Conservation (phyloP, 2,329 filamentous ascomycete genomes). For the Fusarium algeriense region DNA sequence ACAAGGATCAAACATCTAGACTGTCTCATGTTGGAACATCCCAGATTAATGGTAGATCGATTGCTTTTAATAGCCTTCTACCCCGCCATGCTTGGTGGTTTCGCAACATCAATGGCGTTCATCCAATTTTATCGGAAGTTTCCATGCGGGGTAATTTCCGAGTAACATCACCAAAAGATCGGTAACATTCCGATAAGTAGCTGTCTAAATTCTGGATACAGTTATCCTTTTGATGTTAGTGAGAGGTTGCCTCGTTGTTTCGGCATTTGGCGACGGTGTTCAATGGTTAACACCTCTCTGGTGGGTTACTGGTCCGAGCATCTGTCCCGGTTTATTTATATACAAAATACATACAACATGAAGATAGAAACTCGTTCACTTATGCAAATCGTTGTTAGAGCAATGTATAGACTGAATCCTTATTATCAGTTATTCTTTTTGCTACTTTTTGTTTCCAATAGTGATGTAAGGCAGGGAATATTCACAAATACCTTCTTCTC, state of each 20-base stretch:
- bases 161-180: not conserved
- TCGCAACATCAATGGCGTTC: not conserved
- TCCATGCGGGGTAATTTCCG: conserved; percentile 6
- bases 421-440: not conserved
- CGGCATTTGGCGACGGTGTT: not conserved
- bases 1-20: not conserved
- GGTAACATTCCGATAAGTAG: not conserved
- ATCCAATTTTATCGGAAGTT: not conserved
- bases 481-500: not conserved
- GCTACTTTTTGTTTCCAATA: not conserved
- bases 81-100: not conserved
- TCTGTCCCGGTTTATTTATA: too few species aligned
- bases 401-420: too few species aligned
- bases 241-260: not conserved
- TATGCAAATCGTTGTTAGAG: too few species aligned
- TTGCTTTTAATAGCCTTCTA: not conserved
- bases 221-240: not conserved
- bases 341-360: too few species aligned
- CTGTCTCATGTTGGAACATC: not conserved
- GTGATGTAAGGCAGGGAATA: not conserved
- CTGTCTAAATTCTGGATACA: too few species aligned
- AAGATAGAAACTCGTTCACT: too few species aligned
- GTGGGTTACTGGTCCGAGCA: too few species aligned
- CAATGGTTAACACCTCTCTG: too few species aligned
- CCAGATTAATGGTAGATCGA: not conserved